Evolutionary conservation across 1,284 basidiomycete genomes (phyloP).

Genomic region (Ustilago esculenta): DNA sequence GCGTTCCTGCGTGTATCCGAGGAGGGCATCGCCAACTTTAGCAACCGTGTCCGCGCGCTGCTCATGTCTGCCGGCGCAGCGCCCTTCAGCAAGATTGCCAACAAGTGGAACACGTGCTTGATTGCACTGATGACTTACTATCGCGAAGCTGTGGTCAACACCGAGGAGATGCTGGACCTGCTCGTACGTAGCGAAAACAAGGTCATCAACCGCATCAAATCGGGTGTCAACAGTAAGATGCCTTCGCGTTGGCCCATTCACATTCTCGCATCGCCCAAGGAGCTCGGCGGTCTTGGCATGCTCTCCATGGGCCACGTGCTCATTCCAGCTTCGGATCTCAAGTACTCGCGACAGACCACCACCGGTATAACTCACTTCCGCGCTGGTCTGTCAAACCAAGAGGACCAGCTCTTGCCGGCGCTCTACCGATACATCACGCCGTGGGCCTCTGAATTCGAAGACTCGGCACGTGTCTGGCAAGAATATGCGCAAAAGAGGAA

Average conservation of each 20-base stretch:
- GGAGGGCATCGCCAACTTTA: conserved; percentile 76
- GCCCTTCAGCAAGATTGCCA: conserved; percentile 99
- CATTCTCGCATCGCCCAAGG: conserved; percentile 72
- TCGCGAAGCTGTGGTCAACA: conserved; percentile 98
- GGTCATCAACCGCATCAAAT: conserved; percentile 96
- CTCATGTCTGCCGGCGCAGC: conserved; percentile 99
- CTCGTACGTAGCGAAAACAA: conserved; percentile 67
- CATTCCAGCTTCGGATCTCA: conserved; percentile 94
- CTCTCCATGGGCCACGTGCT: conserved; percentile 98
- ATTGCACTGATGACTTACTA: conserved; percentile 85
- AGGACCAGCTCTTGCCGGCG: conserved; percentile 76
- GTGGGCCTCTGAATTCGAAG: conserved; percentile 98
- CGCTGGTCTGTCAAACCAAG: conserved; percentile 88
- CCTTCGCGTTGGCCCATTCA: conserved; percentile 87
- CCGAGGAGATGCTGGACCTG: conserved; percentile 78
- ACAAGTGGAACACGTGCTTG: conserved; percentile 96
- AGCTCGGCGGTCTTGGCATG: conserved; percentile 91
- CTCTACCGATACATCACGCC: conserved; percentile 97
- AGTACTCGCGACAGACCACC: conserved; percentile 98
- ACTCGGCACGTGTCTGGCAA: conserved; percentile 97
- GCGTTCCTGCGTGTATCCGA: conserved; percentile 97
- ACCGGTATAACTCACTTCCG: conserved; percentile 90
- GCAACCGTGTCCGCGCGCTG: conserved; percentile 81
- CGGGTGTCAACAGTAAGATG: conserved; percentile 98
- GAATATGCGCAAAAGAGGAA: conserved; percentile 99